Evolutionary conservation across 495 filamentous ascomycete genomes (phyloP).

Genomic region (Friedmanniomyces simplex): DNA sequence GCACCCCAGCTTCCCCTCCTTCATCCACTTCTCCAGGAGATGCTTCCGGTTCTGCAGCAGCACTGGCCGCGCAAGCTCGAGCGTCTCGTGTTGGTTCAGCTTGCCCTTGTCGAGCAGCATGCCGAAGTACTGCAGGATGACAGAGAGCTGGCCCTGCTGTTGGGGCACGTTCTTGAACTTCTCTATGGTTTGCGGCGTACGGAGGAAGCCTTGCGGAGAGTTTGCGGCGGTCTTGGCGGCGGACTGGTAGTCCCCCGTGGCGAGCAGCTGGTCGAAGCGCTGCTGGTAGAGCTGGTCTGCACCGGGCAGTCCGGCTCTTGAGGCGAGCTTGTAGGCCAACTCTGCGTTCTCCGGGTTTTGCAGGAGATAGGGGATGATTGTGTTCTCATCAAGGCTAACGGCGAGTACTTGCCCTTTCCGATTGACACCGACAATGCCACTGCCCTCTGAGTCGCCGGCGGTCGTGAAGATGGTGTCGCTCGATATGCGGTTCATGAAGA

Average conservation of each 20-base stretch:
- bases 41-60: constrained; percentile 89
- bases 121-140: constrained; percentile 95
- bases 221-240: constrained; percentile 94
- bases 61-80: constrained; percentile 88
- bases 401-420: constrained; percentile 92
- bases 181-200: constrained; percentile 87
- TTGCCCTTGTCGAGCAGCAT: constrained; percentile 91
- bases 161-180: constrained; percentile 78
- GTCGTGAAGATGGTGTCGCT: constrained; percentile 98
- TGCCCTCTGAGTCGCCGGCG: constrained; percentile 68
- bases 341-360: constrained; percentile 86
- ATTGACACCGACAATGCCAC: constrained; percentile 89
- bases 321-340: constrained; percentile 90
- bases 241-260: constrained; percentile 63
- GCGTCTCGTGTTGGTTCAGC: constrained; percentile 83
- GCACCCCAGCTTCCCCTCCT: constrained; percentile 86
- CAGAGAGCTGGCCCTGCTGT: constrained; percentile 68
- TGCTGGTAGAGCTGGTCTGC: constrained; percentile 90
- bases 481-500: constrained; percentile 99
- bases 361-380: constrained; percentile 84
- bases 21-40: constrained; percentile 93
- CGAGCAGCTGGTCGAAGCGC: constrained; percentile 80
- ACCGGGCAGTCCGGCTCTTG: constrained; percentile 82
- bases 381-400: constrained; percentile 83
- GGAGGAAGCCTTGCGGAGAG: constrained; percentile 89